Conservation (phyloP, 169 alveolate genomes). For the Amoebophrya sp. region DNA sequence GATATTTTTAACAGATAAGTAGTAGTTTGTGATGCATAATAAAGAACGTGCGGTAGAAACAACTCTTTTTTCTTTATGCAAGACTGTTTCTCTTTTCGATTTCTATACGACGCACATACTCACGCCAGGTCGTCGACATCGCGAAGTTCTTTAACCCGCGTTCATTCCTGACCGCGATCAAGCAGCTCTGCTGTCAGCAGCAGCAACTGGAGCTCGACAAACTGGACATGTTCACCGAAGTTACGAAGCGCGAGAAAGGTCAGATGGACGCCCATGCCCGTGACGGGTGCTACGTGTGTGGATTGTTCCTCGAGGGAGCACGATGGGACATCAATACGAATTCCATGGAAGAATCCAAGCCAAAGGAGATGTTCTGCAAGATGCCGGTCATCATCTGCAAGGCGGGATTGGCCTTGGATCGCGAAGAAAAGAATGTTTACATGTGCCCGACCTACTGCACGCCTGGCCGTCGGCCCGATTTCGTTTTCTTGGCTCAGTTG, state of each 20-base stretch:
- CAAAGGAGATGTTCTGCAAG: constrained; percentile 86
- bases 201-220: constrained; percentile 82
- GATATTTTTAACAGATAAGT: constrained; percentile 76
- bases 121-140: constrained; percentile 58
- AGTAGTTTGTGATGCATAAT: constrained; percentile 74
- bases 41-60: constrained; percentile 76
- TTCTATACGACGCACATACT: neutral
- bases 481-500: constrained; percentile 86
- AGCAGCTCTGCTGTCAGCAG: constrained; percentile 83
- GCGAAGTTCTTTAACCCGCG: constrained; percentile 88
- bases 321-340: constrained; percentile 72
- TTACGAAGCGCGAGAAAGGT: constrained; percentile 76
- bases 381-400: constrained; percentile 91
- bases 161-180: constrained; percentile 92
- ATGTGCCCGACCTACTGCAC: constrained; percentile 89
- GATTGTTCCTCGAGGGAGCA: constrained; percentile 54
- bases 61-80: no score
- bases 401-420: constrained; percentile 52
- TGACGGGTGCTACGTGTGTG: constrained; percentile 59
- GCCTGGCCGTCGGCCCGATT: constrained; percentile 83
- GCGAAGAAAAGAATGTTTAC: constrained; percentile 53
- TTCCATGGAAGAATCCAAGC: constrained; percentile 80
- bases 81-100: constrained; percentile 29
- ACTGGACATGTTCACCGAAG: constrained; percentile 84
- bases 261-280: constrained; percentile 76